Conservation (phyloP, 1,139 yeast genomes). For the Keqinozyma sinolaborantium region DNA sequence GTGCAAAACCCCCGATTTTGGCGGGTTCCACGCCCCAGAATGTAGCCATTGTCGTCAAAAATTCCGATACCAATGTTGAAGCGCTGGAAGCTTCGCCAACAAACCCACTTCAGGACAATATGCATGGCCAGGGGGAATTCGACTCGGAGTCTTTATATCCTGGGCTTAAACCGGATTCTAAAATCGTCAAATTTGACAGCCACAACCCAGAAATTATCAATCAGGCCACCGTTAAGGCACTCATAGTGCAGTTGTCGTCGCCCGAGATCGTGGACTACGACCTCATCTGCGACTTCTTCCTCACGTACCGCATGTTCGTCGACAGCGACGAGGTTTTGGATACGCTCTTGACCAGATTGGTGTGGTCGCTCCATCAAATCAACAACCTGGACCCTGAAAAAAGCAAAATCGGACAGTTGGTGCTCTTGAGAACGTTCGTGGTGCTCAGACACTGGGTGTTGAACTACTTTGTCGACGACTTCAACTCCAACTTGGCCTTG, state of each 20-base stretch:
- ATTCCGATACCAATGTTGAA: too few relatives aligned
- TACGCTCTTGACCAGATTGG: constrained; percentile 59
- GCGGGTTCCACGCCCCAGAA: too few relatives aligned
- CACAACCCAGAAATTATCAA: constrained; percentile 30
- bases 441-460: constrained; percentile 85
- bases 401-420: constrained; percentile 59
- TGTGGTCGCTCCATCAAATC: constrained; percentile 64
- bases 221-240: constrained; percentile 46
- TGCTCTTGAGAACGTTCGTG: constrained; percentile 82
- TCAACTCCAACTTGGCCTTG: constrained; percentile 42
- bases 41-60: too few relatives aligned
- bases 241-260: constrained; percentile 72
- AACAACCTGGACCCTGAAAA: constrained; percentile 29
- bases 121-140: constrained; percentile 39
- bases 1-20: too few relatives aligned
- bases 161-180: constrained; percentile 17
- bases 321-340: constrained; percentile 55
- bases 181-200: constrained; percentile 35
- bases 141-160: constrained; percentile 39
- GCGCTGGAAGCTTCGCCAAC: not conserved
- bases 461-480: constrained; percentile 72
- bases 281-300: constrained; percentile 77
- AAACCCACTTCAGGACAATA: constrained; percentile 25
- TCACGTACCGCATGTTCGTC: constrained; percentile 74
- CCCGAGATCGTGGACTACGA: constrained; percentile 78